Percentiles rank a stretch among this genome's conserved stretches.
Evolutionary conservation across 2,329 filamentous ascomycete genomes (phyloP).

Genomic region (Colletotrichum sp.): DNA sequence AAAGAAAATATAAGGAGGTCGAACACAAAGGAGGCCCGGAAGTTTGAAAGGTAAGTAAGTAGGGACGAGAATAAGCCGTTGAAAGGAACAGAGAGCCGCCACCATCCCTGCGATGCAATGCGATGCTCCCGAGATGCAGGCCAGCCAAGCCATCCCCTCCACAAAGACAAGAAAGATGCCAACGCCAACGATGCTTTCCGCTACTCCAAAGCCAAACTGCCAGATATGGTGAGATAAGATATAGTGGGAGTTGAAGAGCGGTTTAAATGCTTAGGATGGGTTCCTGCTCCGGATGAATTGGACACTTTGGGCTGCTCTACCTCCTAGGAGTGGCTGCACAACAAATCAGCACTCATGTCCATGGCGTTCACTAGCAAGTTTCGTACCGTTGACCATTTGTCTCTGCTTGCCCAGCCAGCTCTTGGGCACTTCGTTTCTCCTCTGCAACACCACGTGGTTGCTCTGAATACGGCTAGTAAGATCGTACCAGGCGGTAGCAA

Average conservation of each 20-base stretch:
- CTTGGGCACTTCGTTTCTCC: constrained; percentile 74
- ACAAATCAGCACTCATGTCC: neutral
- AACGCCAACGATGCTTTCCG: neutral
- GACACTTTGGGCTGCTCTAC: constrained; percentile 4
- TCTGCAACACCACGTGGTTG: constrained; percentile 79
- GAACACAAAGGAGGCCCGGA: neutral
- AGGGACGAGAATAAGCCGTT: neutral
- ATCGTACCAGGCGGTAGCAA: constrained; percentile 87
- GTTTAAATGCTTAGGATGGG: neutral
- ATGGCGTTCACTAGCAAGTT: neutral
- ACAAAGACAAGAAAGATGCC: neutral
- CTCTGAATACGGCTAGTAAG: constrained; percentile 79
- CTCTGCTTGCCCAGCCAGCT: constrained; percentile 88
- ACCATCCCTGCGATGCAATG: constrained; percentile 13
- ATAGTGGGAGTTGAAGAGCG: neutral
- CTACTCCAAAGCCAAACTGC: neutral
- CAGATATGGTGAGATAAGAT: neutral
- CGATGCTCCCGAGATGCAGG: constrained; percentile 9
- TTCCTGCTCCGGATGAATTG: neutral
- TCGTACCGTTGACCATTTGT: constrained; percentile 66
- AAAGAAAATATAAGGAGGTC: neutral
- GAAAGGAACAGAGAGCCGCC: neutral
- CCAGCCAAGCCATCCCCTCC: constrained; percentile 7
- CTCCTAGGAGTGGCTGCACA: constrained; percentile 25
- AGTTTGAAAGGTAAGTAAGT: neutral